Evolutionary conservation across 202 grass and related monocot genomes (phyloP).

Genomic region (Panicum virgatum): DNA sequence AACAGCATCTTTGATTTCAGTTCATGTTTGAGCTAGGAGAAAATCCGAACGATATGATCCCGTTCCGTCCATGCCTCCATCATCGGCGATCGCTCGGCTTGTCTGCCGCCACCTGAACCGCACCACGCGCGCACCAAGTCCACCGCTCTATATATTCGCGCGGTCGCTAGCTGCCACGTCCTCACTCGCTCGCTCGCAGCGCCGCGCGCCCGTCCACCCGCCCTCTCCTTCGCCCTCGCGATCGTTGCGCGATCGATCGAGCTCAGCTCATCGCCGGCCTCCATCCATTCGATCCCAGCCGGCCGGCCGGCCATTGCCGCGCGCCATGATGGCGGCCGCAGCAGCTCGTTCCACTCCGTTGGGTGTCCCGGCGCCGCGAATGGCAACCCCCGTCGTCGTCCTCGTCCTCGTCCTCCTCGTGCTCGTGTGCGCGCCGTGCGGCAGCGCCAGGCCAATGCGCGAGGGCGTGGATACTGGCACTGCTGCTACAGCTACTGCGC

Average conservation of each 20-base stretch:
- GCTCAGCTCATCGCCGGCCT: neutral
- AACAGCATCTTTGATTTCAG: too few relatives aligned
- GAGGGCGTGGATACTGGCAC: neutral
- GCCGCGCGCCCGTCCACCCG: neutral
- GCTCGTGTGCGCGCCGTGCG: slow-evolving; percentile 20
- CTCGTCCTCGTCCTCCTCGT: slow-evolving; percentile 13
- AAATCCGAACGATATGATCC: too few relatives aligned
- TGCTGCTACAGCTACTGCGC: neutral
- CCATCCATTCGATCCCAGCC: neutral
- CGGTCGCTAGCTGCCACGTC: neutral
- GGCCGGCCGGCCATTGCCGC: neutral
- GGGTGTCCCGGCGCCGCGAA: neutral
- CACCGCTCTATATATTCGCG: neutral
- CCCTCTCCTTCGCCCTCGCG: neutral
- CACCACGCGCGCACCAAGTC: neutral
- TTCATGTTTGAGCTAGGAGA: too few relatives aligned
- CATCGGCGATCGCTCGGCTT: too few relatives aligned
- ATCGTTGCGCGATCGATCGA: neutral
- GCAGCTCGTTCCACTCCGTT: neutral
- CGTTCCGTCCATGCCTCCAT: too few relatives aligned
- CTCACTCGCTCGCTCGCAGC: neutral
- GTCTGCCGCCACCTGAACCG: neutral
- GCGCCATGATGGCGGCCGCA: slow-evolving; percentile 17
- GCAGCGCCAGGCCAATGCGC: neutral
- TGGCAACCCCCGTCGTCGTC: too few relatives aligned